phyloP scores from a whole-genome alignment of 306 rosid species.

The Cyamopsis tetragonoloba region DNA sequence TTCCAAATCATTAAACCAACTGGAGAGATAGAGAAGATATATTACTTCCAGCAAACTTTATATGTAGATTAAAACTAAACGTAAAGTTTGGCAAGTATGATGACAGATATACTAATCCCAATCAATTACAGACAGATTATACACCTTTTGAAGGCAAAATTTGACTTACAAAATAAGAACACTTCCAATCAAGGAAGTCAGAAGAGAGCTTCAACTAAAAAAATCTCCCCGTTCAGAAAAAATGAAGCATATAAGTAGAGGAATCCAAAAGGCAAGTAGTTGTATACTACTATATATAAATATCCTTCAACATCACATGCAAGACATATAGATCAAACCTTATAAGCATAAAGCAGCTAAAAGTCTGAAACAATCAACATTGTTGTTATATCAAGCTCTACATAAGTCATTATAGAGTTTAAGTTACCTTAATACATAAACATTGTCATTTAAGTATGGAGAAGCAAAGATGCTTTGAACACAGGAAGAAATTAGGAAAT shows the following conservation, averaged over 20 bases:
- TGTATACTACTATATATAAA: not conserved
- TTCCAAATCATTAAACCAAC: not conserved
- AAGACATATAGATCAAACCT: not conserved
- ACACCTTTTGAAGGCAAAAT: not conserved
- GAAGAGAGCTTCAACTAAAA: not conserved
- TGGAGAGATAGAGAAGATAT: not conserved
- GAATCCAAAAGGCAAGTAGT: not conserved
- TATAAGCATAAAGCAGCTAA: slow-evolving; percentile 7
- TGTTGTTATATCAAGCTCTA: not conserved
- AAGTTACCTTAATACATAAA: not conserved
- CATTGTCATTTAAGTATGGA: not conserved
- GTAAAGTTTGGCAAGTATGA: not conserved
- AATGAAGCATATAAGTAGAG: not conserved
- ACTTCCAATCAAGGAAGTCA: not conserved
- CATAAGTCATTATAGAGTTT: not conserved
- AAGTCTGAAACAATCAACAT: not conserved
- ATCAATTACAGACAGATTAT: not conserved
- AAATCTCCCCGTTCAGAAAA: not conserved
- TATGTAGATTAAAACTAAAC: not conserved
- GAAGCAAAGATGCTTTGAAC: not conserved
- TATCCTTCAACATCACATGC: too few species aligned
- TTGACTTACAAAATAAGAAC: not conserved
- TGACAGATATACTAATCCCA: not conserved
- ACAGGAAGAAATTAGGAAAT: not conserved
- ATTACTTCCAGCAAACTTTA: not conserved